Conservation (phyloP, 495 filamentous ascomycete species). For the Platismatia glauca region DNA sequence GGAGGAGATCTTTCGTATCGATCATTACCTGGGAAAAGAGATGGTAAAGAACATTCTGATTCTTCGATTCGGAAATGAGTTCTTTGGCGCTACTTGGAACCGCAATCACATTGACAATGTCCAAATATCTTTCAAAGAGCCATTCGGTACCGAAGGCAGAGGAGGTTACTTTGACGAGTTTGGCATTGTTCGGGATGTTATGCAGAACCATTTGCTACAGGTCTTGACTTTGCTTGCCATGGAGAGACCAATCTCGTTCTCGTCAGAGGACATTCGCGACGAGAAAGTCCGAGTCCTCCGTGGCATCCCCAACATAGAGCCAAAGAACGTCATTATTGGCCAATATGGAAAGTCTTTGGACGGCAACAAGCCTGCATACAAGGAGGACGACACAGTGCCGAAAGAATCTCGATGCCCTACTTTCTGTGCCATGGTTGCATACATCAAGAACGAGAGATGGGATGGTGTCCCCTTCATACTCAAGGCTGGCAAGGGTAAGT, state of each 20-base stretch:
- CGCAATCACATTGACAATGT: conserved; percentile 99
- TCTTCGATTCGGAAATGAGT: conserved; percentile 95
- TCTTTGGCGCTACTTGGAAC: conserved; percentile 99
- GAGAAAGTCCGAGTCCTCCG: conserved; percentile 97
- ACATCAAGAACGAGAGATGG: conserved; percentile 99
- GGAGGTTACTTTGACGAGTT: conserved; percentile 99
- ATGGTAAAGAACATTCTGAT: conserved; percentile 99
- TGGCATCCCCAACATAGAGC: conserved; percentile 89
- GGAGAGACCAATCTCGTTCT: conserved; percentile 98
- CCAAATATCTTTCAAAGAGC: conserved; percentile 97
- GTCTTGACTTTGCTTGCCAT: conserved; percentile 94
- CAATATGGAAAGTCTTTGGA: conserved; percentile 97
- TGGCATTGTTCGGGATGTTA: conserved; percentile 97
- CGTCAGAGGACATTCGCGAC: conserved; percentile 95
- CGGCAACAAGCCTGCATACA: conserved; percentile 93
- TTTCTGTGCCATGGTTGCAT: conserved; percentile 92
- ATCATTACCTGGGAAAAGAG: conserved; percentile 99
- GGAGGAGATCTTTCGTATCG: conserved; percentile 98
- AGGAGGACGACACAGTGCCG: conserved; percentile 97
- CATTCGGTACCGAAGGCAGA: conserved; percentile 98
- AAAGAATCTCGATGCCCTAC: conserved; percentile 96
- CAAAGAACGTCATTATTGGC: conserved; percentile 99
- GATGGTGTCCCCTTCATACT: conserved; percentile 99
- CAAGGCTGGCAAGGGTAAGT: conserved; percentile 85
- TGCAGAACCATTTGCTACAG: conserved; percentile 95